These are phyloP conservation scores for Nelumbo lutea DNA, from an alignment of 164 flowering plant genomes.

Conservation along the genomic window DNA sequence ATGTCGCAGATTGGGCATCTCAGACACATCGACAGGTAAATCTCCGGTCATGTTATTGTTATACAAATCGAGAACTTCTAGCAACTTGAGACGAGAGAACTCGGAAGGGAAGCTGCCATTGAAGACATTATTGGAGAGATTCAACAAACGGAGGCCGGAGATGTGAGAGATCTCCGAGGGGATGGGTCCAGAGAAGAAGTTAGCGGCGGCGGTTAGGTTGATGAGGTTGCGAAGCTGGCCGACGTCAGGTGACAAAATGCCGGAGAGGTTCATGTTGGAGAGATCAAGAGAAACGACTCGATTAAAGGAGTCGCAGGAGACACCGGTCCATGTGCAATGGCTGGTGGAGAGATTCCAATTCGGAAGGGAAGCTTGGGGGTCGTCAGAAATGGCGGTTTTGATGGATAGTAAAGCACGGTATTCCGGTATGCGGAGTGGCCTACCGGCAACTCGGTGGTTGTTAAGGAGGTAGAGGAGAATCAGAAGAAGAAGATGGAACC, in stretches of 20 bases:
- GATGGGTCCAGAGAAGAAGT: slow-evolving; percentile 56
- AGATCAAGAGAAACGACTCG: slow-evolving; percentile 63
- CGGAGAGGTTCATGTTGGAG: slow-evolving; percentile 56
- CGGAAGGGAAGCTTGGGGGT: slow-evolving; percentile 41
- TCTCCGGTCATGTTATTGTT: slow-evolving; percentile 79
- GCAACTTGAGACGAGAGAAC: slow-evolving; percentile 32
- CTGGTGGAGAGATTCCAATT: slow-evolving; percentile 52
- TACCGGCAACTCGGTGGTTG: slow-evolving; percentile 18
- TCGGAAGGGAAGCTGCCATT: slow-evolving; percentile 49
- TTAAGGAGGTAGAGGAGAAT: slow-evolving; percentile 18
- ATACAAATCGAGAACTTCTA: slow-evolving; percentile 66
- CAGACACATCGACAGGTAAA: slow-evolving; percentile 46
- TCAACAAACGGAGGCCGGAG: slow-evolving; percentile 43
- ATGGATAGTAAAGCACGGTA: slow-evolving; percentile 53
- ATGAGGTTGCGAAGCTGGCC: slow-evolving; percentile 42
- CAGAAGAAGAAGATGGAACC: slow-evolving; percentile 16
- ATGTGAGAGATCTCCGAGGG: slow-evolving; percentile 48
- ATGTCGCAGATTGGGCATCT: slow-evolving; percentile 47
- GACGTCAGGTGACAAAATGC: slow-evolving; percentile 51
- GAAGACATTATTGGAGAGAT: slow-evolving; percentile 75
- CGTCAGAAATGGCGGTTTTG: slow-evolving; percentile 57
- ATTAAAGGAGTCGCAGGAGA: slow-evolving; percentile 53
- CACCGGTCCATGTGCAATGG: slow-evolving; percentile 66
- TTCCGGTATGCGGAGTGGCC: slow-evolving; percentile 37
- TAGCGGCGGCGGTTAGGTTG: slow-evolving; percentile 52